Conservation (phyloP, 2,329 filamentous ascomycete species). For the Acrodontium crateriforme region DNA sequence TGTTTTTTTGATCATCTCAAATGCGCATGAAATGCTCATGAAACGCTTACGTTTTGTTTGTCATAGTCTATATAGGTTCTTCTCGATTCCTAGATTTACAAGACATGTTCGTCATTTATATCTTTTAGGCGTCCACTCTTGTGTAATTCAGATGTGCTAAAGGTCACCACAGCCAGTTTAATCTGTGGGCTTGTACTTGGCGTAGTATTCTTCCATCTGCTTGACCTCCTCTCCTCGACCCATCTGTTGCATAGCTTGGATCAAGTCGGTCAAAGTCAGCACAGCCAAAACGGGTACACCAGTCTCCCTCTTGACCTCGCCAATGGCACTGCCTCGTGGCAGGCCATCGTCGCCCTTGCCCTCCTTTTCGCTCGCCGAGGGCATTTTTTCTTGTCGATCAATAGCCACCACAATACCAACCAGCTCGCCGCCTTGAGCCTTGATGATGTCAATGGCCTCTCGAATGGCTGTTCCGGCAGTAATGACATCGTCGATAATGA, state of each 20-base stretch:
- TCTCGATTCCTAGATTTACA: too few relatives aligned
- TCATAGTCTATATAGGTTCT: too few relatives aligned
- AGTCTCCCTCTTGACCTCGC: slow-evolving; percentile 70
- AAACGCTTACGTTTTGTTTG: too few relatives aligned
- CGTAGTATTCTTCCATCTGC: slow-evolving; percentile 60
- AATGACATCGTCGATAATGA: slow-evolving; percentile 94
- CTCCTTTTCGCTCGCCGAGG: slow-evolving; percentile 31
- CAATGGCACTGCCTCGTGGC: slow-evolving; percentile 66
- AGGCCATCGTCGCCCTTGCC: slow-evolving; percentile 47
- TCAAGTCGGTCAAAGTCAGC: slow-evolving; percentile 68
- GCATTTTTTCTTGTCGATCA: slow-evolving; percentile 74
- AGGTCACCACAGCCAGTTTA: too few relatives aligned
- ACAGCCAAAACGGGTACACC: slow-evolving; percentile 74
- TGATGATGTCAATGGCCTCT: slow-evolving; percentile 82
- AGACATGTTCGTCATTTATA: too few relatives aligned
- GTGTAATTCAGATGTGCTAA: too few relatives aligned
- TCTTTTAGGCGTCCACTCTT: too few relatives aligned
- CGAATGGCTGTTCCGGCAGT: slow-evolving; percentile 89
- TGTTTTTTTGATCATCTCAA: too few relatives aligned
- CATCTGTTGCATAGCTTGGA: slow-evolving; percentile 30
- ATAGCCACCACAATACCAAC: slow-evolving; percentile 80
- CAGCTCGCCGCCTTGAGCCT: slow-evolving; percentile 68
- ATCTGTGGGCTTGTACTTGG: slow-evolving; percentile 22
- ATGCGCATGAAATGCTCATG: too few relatives aligned
- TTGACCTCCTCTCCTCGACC: slow-evolving; percentile 33